Conservation (phyloP, 2,329 filamentous ascomycete genomes). For the Mariannaea elegans region DNA sequence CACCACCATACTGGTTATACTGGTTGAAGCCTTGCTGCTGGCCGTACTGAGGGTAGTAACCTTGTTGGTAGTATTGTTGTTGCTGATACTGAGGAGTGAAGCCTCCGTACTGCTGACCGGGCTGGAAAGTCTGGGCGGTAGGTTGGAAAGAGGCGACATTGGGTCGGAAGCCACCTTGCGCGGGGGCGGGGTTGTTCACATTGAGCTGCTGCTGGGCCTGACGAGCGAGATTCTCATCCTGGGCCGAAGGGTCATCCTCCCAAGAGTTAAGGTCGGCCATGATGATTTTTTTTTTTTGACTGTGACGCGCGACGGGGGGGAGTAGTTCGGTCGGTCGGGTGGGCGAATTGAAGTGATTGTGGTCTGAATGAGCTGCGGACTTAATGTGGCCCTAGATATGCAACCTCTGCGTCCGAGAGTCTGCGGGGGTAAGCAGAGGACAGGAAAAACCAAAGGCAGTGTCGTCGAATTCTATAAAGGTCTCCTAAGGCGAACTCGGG, state of each 20-base stretch:
- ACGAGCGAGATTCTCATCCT: conserved; percentile 80
- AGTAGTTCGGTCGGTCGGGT: conserved; percentile 28
- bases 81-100: conserved; percentile 64
- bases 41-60: conserved; percentile 68
- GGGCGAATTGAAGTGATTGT: conserved; percentile 22
- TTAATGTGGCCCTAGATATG: conserved; percentile 25
- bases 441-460: conserved; percentile 11
- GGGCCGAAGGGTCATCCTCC: conserved; percentile 85
- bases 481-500: conserved; percentile 30
- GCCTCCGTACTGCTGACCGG: conserved; percentile 73
- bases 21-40: conserved; percentile 55
- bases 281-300: conserved; percentile 40
- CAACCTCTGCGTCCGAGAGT: conserved; percentile 13
- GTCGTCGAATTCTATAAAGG: conserved; percentile 7
- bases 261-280: conserved; percentile 96
- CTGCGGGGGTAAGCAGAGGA: conserved; percentile 16
- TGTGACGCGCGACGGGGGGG: conserved; percentile 17
- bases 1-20: conserved; percentile 64
- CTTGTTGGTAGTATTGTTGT: conserved; percentile 57
- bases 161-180: conserved; percentile 58
- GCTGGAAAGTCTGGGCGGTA: conserved; percentile 74
- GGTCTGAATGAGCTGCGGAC: conserved; percentile 29
- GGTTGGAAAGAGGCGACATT: conserved; percentile 75
- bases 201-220: conserved; percentile 81
- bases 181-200: conserved; percentile 64